Conservation (phyloP, 2,329 filamentous ascomycete species). For the Spiromastix sp. region DNA sequence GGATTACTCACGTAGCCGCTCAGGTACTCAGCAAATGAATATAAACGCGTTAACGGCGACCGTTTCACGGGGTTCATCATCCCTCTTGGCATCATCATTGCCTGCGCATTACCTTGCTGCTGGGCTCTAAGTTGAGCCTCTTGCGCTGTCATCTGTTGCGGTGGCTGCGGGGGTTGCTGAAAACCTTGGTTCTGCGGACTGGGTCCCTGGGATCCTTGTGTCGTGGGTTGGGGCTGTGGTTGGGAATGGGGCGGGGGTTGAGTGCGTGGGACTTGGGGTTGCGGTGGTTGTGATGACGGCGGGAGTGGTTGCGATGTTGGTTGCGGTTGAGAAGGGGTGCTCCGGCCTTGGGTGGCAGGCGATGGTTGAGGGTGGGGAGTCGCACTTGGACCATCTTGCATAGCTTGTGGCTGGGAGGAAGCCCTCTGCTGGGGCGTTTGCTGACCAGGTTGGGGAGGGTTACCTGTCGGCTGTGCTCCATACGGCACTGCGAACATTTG, state of each 20-base stretch:
- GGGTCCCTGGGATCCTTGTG: constrained; percentile 22
- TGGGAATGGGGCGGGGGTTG: constrained; percentile 22
- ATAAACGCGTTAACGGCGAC: constrained; percentile 41
- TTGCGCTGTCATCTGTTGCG: constrained; percentile 29
- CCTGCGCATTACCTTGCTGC: constrained; percentile 23
- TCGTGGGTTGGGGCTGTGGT: constrained; percentile 22
- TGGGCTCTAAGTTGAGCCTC: constrained; percentile 32
- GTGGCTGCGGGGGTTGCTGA: constrained; percentile 21
- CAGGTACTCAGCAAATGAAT: constrained; percentile 47
- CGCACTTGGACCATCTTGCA: constrained; percentile 31
- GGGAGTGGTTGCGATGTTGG: constrained; percentile 21
- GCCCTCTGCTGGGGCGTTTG: constrained; percentile 32
- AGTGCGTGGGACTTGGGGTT: too few relatives aligned
- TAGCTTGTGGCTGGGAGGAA: constrained; percentile 31
- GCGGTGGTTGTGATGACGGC: constrained; percentile 21
- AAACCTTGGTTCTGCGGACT: constrained; percentile 11
- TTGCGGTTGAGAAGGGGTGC: constrained; percentile 25
- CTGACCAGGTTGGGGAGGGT: constrained; percentile 26
- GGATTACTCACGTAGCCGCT: constrained; percentile 47
- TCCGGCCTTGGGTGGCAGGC: constrained; percentile 27
- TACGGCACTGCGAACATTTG: constrained; percentile 7
- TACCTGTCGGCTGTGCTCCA: constrained; percentile 19
- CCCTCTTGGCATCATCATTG: constrained; percentile 30
- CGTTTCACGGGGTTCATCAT: constrained; percentile 27
- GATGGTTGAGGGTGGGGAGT: constrained; percentile 36